phyloP scores from a whole-genome alignment of 1,284 basidiomycete species.

The Cutaneotrichosporon sp. region DNA sequence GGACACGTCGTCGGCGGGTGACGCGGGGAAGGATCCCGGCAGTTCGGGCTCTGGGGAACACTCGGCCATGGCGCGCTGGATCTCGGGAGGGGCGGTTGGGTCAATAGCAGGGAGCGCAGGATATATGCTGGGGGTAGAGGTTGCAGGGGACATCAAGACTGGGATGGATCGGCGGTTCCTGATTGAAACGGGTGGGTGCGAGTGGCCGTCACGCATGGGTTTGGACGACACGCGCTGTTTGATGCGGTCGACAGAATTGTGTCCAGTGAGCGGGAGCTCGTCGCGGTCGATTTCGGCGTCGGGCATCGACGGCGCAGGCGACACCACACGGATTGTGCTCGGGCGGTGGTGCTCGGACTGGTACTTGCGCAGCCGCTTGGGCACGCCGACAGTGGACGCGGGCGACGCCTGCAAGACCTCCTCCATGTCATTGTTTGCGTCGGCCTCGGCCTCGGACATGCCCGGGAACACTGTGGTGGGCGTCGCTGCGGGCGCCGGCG shows the following conservation, averaged over 20 bases:
- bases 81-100: background rate
- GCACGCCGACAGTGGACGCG: conserved; percentile 40
- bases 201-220: conserved; percentile 13
- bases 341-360: conserved; percentile 27
- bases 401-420: conserved; percentile 32
- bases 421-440: conserved; percentile 7
- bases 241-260: conserved; percentile 21
- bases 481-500: background rate
- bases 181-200: background rate
- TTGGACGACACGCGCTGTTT: conserved; percentile 35
- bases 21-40: conserved; percentile 9
- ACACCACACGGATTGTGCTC: conserved; percentile 38
- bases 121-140: background rate
- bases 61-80: background rate
- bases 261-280: conserved; percentile 31
- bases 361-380: conserved; percentile 26
- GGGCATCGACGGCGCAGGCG: conserved; percentile 19
- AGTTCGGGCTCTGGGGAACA: conserved; percentile 1
- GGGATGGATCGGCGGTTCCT: conserved; percentile 35
- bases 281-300: conserved; percentile 14
- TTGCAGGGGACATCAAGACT: conserved; percentile 16
- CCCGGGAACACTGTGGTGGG: background rate
- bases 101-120: background rate
- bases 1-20: background rate
- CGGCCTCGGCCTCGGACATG: conserved; percentile 1